These are phyloP conservation scores for Stropharia rugosoannulata DNA, from an alignment of 768 basidiomycete species.

Conservation along the genomic window DNA sequence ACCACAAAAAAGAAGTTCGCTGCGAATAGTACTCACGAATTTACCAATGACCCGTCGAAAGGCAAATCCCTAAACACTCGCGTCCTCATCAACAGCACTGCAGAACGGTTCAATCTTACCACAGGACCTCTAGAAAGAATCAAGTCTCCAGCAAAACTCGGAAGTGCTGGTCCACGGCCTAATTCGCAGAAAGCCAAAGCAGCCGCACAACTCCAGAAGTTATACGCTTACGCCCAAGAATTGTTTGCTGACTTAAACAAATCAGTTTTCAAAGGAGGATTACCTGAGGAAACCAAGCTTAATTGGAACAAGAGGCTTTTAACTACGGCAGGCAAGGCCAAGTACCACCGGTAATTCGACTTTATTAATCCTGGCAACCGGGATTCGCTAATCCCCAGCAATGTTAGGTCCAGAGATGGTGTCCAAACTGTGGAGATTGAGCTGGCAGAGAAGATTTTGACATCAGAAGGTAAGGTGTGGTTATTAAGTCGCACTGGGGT, in stretches of 20 bases:
- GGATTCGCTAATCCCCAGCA: background rate
- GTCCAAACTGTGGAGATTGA: constrained; percentile 65
- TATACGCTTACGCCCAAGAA: constrained; percentile 51
- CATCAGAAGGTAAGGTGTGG: constrained; percentile 57
- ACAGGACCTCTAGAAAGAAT: background rate
- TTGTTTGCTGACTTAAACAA: constrained; percentile 64
- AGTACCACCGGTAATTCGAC: constrained; percentile 51
- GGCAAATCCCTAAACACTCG: background rate
- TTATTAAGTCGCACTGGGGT: background rate
- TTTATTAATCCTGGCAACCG: background rate
- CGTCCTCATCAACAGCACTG: background rate
- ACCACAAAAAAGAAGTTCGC: background rate
- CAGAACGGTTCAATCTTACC: background rate
- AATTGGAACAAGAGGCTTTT: constrained; percentile 67
- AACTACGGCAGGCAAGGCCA: constrained; percentile 71
- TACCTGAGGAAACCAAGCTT: constrained; percentile 56
- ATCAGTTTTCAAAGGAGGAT: constrained; percentile 49
- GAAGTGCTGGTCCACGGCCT: constrained; percentile 16
- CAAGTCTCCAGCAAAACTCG: background rate
- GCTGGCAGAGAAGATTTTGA: constrained; percentile 80
- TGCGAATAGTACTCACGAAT: background rate
- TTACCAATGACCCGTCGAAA: background rate
- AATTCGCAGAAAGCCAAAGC: constrained; percentile 40
- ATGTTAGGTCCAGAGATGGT: constrained; percentile 52
- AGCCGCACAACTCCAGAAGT: constrained; percentile 41